Evolutionary conservation across 2,329 filamentous ascomycete species (phyloP), one percentile per base, ranked within the genome.

Genomic region (Bipolaris zeicola): DNA sequence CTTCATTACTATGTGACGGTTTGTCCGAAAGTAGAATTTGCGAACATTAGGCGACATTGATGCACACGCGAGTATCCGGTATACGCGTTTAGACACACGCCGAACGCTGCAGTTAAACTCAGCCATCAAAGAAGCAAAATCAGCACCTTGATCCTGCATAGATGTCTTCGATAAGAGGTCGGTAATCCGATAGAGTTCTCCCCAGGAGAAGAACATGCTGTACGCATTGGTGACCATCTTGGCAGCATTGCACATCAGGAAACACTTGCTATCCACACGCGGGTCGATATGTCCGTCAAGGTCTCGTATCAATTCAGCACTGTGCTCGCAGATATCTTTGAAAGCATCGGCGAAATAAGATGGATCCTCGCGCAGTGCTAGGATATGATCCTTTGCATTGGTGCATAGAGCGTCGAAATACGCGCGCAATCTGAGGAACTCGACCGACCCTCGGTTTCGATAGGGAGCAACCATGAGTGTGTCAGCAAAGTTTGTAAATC

Each of bases 321-420:
- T 33, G 5, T 53, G 50, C 7, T 50, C 34, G 0, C 16, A 33
- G 8, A 44, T 10, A 2, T 59, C 54, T 2, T 6, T 36, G 24
- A 57, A 31, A 1, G 24, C 45, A 28, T 60, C 53, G 1, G 50
- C 50, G n/a, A 60, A 55, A 34, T 60, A 60, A 1, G 20, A 45
- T 16, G 57, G 57, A n/a, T 55, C 52, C 49, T 59, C 57, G 3
- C 52, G 54, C 0, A 60, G 33, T 36, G 54, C 57, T 38, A 48
- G 38, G 3, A 60, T 28, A 11, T 60, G 57, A 16, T 49, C 36
- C 18, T 52, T 54, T 1, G 52, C 38, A 16, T 52, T 47, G 1
- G 34, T 49, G 11, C 36, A 48, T 16, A 50, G 8, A 8, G 37
- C 36, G 26, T 42, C 38, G 10, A 50, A 42, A 10, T 47, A 52